Percentiles rank a stretch among this genome's conserved stretches.
Conservation (phyloP, 2,329 filamentous ascomycete genomes). For the Penicillium sp. region DNA sequence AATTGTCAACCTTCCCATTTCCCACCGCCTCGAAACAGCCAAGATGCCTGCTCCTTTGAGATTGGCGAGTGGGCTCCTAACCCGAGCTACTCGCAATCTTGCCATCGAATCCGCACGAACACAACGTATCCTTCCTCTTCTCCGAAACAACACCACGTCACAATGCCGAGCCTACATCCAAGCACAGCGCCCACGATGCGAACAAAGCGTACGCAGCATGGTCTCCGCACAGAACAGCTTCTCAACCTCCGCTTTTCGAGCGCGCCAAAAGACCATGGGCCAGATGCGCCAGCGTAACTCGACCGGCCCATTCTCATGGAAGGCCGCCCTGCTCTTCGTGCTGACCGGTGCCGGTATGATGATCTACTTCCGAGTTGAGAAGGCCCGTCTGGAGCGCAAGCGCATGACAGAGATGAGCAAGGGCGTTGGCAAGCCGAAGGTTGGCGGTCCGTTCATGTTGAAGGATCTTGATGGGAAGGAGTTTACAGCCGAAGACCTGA, state of each 20-base stretch:
- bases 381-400: constrained; percentile 84
- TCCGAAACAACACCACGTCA: constrained; percentile 20
- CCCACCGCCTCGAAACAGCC: constrained; percentile 5
- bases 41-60: constrained; percentile 31
- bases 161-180: constrained; percentile 26
- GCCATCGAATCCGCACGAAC: constrained; percentile 16
- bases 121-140: constrained; percentile 15
- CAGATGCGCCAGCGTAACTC: constrained; percentile 41
- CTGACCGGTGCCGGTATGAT: constrained; percentile 72
- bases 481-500: constrained; percentile 77
- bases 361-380: constrained; percentile 91
- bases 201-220: constrained; percentile 11
- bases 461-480: constrained; percentile 75
- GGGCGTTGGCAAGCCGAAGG: constrained; percentile 87
- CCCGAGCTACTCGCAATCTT: constrained; percentile 18
- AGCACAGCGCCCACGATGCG: constrained; percentile 22
- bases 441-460: constrained; percentile 82
- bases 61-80: constrained; percentile 21
- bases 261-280: constrained; percentile 39
- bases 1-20: constrained; percentile 10
- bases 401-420: constrained; percentile 89
- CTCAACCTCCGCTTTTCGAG: constrained; percentile 28
- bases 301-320: constrained; percentile 79
- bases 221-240: constrained; percentile 22
- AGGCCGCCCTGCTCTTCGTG: constrained; percentile 83